Evolutionary conservation across 1,139 yeast genomes (phyloP).

Genomic region (Candida sp.): DNA sequence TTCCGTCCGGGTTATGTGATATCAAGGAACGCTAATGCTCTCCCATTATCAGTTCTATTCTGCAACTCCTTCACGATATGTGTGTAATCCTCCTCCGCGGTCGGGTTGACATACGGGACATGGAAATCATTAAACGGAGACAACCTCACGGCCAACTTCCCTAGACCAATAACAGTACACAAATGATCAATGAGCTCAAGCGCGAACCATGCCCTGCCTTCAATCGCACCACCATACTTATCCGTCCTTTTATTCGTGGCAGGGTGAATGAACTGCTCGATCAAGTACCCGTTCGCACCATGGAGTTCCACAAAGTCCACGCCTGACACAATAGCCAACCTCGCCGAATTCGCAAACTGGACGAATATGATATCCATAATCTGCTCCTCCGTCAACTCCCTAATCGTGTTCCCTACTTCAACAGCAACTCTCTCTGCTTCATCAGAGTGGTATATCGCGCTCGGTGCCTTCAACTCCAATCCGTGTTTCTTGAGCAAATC

Average conservation of each 20-base stretch:
- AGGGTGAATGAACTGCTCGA: constrained; percentile 59
- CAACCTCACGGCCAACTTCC: constrained; percentile 55
- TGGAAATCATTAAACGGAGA: constrained; percentile 58
- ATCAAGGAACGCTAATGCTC: constrained; percentile 52
- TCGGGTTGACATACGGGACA: constrained; percentile 36
- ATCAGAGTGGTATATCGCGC: constrained; percentile 25
- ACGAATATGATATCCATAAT: constrained; percentile 39
- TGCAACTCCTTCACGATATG: constrained; percentile 42
- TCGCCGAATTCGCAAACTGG: constrained; percentile 45
- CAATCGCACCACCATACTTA: constrained; percentile 60
- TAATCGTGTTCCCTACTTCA: constrained; percentile 36
- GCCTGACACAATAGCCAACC: constrained; percentile 57
- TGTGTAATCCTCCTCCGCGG: constrained; percentile 33
- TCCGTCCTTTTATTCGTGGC: constrained; percentile 58
- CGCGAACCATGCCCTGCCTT: constrained; percentile 62
- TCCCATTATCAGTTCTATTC: constrained; percentile 39
- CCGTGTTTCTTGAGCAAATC: constrained; percentile 39
- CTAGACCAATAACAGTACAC: constrained; percentile 39
- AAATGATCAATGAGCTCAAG: constrained; percentile 61
- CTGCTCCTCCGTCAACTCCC: constrained; percentile 45
- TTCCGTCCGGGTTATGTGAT: constrained; percentile 23
- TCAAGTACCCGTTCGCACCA: constrained; percentile 69
- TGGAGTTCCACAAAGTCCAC: constrained; percentile 75
- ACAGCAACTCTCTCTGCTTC: constrained; percentile 29
- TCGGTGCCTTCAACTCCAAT: constrained; percentile 25